phyloP scores from a whole-genome alignment of 2,329 filamentous ascomycete species.

The Trichoderma simmonsii region DNA sequence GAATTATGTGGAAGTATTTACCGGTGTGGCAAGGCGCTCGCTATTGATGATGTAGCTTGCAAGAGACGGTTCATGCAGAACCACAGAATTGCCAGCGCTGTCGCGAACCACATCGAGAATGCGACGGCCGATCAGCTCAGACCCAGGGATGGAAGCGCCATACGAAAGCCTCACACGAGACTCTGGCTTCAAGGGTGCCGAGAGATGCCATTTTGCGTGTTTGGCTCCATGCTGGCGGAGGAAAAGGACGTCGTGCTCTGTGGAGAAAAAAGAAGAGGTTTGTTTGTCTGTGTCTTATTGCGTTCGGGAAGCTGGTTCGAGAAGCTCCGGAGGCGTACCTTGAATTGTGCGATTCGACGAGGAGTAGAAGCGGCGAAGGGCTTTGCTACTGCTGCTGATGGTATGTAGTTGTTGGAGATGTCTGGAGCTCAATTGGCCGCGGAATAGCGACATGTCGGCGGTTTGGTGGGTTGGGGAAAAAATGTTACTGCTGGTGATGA shows the following conservation, averaged over 20 bases:
- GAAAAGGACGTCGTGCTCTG: slow-evolving; percentile 42
- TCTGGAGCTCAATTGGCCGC: background rate
- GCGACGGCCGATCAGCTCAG: slow-evolving; percentile 61
- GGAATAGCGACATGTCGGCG: background rate
- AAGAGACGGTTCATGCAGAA: slow-evolving; percentile 63
- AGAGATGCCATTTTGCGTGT: slow-evolving; percentile 39
- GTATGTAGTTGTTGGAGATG: background rate
- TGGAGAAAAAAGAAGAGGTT: background rate
- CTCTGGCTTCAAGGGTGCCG: slow-evolving; percentile 33
- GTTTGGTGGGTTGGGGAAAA: background rate
- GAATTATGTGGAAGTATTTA: slow-evolving; percentile 8
- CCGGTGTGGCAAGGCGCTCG: slow-evolving; percentile 69
- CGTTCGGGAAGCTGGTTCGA: background rate
- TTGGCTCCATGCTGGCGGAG: slow-evolving; percentile 38
- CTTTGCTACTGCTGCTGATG: background rate
- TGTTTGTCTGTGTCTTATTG: background rate
- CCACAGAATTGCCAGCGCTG: slow-evolving; percentile 47
- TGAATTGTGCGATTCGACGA: slow-evolving; percentile 28
- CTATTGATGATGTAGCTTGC: slow-evolving; percentile 70
- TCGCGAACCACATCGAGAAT: slow-evolving; percentile 58
- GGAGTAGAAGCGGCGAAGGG: slow-evolving; percentile 25
- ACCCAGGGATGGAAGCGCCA: slow-evolving; percentile 46
- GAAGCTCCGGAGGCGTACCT: slow-evolving; percentile 22
- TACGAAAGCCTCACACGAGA: slow-evolving; percentile 38
- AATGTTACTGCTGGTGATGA: background rate